A percentile compares a stretch with the other conserved stretches of the same genome.
Conservation (phyloP, 306 rosid genomes). For the Pterocarpus santalinus region DNA sequence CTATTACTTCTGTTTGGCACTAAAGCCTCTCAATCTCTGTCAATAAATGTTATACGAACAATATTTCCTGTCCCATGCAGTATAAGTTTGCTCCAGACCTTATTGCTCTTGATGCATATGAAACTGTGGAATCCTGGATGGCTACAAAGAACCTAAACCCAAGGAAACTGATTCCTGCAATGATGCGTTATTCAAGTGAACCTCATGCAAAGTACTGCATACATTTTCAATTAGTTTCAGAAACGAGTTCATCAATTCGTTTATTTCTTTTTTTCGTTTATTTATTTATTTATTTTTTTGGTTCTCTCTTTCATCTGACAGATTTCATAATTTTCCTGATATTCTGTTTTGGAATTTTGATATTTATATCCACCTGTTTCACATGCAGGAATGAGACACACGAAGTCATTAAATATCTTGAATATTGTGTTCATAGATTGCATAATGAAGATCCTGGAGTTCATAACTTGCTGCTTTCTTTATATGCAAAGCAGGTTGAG, state of each 20-base stretch:
- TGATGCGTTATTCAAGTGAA: conserved; percentile 99
- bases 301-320: not conserved
- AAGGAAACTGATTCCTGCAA: conserved; percentile 97
- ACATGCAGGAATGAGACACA: conserved; percentile 95
- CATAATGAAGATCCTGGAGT: conserved; percentile 98
- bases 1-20: conserved; percentile 14
- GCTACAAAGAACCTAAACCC: conserved; percentile 88
- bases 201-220: conserved; percentile 91
- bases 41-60: conserved; percentile 8
- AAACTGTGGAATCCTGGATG: conserved; percentile 99
- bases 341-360: conserved; percentile 13
- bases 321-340: conserved; percentile 11
- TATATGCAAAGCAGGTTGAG: conserved; percentile 94
- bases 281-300: not conserved
- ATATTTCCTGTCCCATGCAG: conserved; percentile 56
- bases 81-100: conserved; percentile 98
- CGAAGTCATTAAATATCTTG: conserved; percentile 97
- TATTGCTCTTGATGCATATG: conserved; percentile 96
- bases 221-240: conserved; percentile 45
- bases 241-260: conserved; percentile 34
- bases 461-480: conserved; percentile 92
- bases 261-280: not conserved
- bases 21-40: conserved; percentile 31
- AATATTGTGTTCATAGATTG: conserved; percentile 88
- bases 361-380: conserved; percentile 37